Evolutionary conservation across 306 rosid species (phyloP).

Genomic region (Gastrolobium bilobum): DNA sequence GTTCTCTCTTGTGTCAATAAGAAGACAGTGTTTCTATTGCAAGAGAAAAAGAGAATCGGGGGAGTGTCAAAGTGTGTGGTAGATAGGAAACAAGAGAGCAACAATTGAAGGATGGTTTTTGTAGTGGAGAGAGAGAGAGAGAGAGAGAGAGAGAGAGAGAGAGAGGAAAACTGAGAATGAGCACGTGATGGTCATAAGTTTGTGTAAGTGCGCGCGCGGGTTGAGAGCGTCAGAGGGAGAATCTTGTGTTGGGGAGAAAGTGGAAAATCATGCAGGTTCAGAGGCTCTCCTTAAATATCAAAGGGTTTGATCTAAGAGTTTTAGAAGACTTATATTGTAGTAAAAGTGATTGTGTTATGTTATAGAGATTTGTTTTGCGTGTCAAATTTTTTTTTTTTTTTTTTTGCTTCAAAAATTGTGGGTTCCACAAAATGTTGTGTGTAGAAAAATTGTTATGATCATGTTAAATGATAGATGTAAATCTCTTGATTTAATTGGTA

Average conservation of each 20-base stretch:
- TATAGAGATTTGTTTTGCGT: no score
- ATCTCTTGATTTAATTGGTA: no score
- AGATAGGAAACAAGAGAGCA: conserved; percentile 48
- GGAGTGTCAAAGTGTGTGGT: background rate
- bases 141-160: background rate
- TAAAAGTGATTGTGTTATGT: no score
- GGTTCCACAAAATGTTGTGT: no score
- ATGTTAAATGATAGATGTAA: no score
- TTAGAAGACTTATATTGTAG: no score
- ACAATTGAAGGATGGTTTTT: conserved; percentile 45
- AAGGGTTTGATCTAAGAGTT: no score
- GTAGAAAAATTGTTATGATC: no score
- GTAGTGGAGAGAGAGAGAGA: conserved; percentile 43
- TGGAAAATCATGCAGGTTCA: conserved; percentile 27
- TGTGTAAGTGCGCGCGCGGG: conserved; percentile 42
- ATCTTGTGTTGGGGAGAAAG: conserved; percentile 56
- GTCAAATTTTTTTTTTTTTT: no score
- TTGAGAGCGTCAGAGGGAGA: conserved; percentile 38
- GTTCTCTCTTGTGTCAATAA: background rate
- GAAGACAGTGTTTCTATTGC: background rate
- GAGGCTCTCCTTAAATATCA: conserved; percentile 44
- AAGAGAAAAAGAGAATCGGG: background rate
- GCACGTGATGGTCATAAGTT: conserved; percentile 60
- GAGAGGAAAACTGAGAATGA: conserved; percentile 43
- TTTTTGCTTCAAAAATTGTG: no score